These are phyloP conservation scores for Diaporthe sp. DNA, from an alignment of 2,329 filamentous ascomycete genomes.

Conservation along the genomic window DNA sequence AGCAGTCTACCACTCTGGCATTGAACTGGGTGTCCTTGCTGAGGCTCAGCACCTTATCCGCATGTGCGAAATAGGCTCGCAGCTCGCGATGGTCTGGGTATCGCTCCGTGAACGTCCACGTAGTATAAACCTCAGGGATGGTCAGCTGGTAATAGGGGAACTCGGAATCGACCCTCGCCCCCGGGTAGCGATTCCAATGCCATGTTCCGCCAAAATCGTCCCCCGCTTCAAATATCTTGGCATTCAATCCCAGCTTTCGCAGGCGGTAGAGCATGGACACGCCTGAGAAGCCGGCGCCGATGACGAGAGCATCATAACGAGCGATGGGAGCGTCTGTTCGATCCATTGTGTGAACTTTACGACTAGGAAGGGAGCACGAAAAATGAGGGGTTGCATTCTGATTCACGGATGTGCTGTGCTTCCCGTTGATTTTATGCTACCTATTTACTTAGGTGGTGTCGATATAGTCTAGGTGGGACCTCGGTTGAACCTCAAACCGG, in stretches of 20 bases:
- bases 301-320: slow-evolving; percentile 30
- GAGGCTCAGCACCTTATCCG: slow-evolving; percentile 59
- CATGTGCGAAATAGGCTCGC: slow-evolving; percentile 60
- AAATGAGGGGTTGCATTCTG: not conserved
- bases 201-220: slow-evolving; percentile 32
- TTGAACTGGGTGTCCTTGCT: slow-evolving; percentile 61
- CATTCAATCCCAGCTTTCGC: slow-evolving; percentile 26
- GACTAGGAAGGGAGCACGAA: no score
- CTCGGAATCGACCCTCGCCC: slow-evolving; percentile 52
- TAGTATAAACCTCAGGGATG: slow-evolving; percentile 55
- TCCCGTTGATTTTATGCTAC: no score
- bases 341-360: not conserved
- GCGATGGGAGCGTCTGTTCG: not conserved
- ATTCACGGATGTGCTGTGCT: not conserved
- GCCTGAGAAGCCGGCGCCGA: slow-evolving; percentile 36
- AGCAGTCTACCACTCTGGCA: slow-evolving; percentile 56
- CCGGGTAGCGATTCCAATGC: slow-evolving; percentile 56
- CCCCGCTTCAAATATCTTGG: slow-evolving; percentile 37
- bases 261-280: slow-evolving; percentile 30
- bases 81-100: slow-evolving; percentile 58
- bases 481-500: slow-evolving; percentile 13
- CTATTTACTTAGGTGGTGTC: not conserved
- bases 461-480: not conserved
- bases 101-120: slow-evolving; percentile 59
- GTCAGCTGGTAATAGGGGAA: slow-evolving; percentile 49